Conservation (phyloP, 495 filamentous ascomycete genomes). For the Penicillium pulvis region DNA sequence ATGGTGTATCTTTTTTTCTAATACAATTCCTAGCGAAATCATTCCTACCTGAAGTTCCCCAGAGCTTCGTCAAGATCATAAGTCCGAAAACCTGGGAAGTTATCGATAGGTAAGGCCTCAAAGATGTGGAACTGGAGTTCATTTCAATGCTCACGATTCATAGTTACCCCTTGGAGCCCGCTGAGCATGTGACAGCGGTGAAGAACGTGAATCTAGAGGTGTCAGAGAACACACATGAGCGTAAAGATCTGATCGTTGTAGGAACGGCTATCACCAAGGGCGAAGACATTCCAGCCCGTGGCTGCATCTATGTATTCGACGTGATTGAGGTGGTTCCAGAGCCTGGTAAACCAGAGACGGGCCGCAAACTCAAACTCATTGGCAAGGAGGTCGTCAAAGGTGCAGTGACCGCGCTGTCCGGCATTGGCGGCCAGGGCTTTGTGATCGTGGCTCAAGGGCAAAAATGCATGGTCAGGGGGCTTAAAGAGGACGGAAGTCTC, state of each 20-base stretch:
- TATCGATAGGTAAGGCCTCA: constrained; percentile 62
- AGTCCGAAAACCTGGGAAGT: constrained; percentile 73
- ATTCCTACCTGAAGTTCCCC: constrained; percentile 68
- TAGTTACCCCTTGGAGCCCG: constrained; percentile 60
- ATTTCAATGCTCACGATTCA: neutral
- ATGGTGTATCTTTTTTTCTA: constrained; percentile 10
- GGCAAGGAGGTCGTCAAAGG: constrained; percentile 90
- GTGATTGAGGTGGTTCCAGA: constrained; percentile 89
- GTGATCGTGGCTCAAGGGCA: constrained; percentile 92
- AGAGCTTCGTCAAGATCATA: constrained; percentile 71
- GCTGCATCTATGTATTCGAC: constrained; percentile 89
- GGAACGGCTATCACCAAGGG: constrained; percentile 83
- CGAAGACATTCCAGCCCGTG: constrained; percentile 83
- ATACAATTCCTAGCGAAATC: constrained; percentile 39
- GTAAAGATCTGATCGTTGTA: constrained; percentile 76
- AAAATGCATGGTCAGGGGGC: constrained; percentile 92
- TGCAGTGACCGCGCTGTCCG: constrained; percentile 85
- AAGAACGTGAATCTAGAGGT: constrained; percentile 84
- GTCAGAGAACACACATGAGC: constrained; percentile 85
- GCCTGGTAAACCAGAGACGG: constrained; percentile 80
- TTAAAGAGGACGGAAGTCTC: constrained; percentile 91
- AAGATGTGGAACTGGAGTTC: neutral
- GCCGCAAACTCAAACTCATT: constrained; percentile 79
- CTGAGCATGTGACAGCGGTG: constrained; percentile 77
- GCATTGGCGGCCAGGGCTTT: constrained; percentile 89